Evolutionary conservation across 192 early-diverging fungal species (phyloP).

Genomic region (Glomus cerebriforme): DNA sequence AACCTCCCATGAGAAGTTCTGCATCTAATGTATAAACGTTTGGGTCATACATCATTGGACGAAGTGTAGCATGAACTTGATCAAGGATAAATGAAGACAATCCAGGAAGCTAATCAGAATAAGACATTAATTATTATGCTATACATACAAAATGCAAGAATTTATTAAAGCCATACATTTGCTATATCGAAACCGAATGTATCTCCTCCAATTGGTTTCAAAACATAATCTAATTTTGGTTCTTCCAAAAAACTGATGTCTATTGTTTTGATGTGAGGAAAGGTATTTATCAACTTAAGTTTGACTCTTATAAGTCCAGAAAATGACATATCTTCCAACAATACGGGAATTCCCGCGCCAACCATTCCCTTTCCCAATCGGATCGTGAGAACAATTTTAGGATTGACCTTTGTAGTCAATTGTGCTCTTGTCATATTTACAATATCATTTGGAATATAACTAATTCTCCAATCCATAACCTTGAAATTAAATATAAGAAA

Average conservation of each 20-base stretch:
- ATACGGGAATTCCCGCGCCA: slow-evolving; percentile 81
- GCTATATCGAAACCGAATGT: slow-evolving; percentile 85
- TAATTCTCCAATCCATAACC: slow-evolving; percentile 90
- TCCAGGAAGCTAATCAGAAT: slow-evolving; percentile 75
- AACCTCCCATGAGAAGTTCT: slow-evolving; percentile 74
- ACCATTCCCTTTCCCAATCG: slow-evolving; percentile 86
- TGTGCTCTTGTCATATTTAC: slow-evolving; percentile 71
- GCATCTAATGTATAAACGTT: slow-evolving; percentile 79
- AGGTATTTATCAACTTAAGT: slow-evolving; percentile 83
- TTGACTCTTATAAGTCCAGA: slow-evolving; percentile 74
- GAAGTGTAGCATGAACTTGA: slow-evolving; percentile 69
- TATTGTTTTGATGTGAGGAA: slow-evolving; percentile 84
- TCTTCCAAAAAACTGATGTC: slow-evolving; percentile 83
- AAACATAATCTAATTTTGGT: slow-evolving; percentile 86
- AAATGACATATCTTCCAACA: slow-evolving; percentile 86
- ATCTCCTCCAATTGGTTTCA: slow-evolving; percentile 88
- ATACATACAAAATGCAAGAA: background rate
- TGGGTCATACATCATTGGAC: slow-evolving; percentile 85
- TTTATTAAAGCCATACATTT: slow-evolving; percentile 53
- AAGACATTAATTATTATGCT: no score
- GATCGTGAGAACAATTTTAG: slow-evolving; percentile 84
- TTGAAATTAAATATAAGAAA: slow-evolving; percentile 26
- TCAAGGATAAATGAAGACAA: slow-evolving; percentile 75
- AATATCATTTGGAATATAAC: slow-evolving; percentile 83
- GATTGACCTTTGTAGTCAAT: slow-evolving; percentile 72